Percentiles rank a stretch among this genome's conserved stretches.
Evolutionary conservation across 1,284 basidiomycete species (phyloP).

Genomic region (Erythrobasidium hasegawianum): DNA sequence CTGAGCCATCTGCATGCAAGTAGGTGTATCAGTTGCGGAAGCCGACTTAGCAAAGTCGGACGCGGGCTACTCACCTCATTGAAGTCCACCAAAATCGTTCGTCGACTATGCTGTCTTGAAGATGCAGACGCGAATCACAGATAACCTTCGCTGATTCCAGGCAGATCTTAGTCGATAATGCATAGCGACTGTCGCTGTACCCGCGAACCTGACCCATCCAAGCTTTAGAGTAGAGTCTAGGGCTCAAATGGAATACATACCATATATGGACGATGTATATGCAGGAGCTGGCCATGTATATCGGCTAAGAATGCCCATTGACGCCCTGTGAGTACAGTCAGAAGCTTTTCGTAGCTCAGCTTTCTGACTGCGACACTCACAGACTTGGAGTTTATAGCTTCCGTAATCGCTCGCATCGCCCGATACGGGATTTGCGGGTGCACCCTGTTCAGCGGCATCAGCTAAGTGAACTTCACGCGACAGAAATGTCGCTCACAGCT

Average conservation of each 20-base stretch:
- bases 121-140: slow-evolving; percentile 24
- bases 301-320: slow-evolving; percentile 28
- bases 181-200: slow-evolving; percentile 23
- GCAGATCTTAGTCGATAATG: slow-evolving; percentile 21
- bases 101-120: slow-evolving; percentile 23
- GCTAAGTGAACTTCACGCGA: neutral
- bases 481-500: slow-evolving; percentile 2
- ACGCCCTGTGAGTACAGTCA: neutral
- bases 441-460: neutral
- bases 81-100: slow-evolving; percentile 28
- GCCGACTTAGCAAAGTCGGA: too few species aligned
- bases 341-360: neutral
- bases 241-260: slow-evolving; percentile 4
- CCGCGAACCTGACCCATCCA: slow-evolving; percentile 15
- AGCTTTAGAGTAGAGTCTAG: neutral
- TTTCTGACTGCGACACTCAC: neutral
- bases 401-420: neutral
- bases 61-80: slow-evolving; percentile 6
- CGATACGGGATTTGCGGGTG: neutral
- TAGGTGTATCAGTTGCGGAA: too few species aligned
- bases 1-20: neutral
- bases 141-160: slow-evolving; percentile 26
- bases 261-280: slow-evolving; percentile 29
- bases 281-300: slow-evolving; percentile 24
- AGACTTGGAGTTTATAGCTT: slow-evolving; percentile 14